Base-by-base conservation (phyloP, 1,284 basidiomycete genomes). In the Tremellales sp. region DNA sequence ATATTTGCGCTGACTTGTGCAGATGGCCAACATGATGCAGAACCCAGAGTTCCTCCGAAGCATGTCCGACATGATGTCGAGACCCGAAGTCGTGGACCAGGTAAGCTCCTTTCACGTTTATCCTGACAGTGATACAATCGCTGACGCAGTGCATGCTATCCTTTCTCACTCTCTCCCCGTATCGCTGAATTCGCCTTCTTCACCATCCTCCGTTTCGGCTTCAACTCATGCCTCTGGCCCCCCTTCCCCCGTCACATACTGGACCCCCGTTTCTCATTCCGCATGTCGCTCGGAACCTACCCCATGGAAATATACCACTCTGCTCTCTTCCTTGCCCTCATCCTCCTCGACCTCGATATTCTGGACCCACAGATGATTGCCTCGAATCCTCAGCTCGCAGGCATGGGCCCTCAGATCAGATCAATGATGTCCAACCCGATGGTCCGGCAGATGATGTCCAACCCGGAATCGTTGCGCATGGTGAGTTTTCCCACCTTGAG, bases 1-100 rank as follows among this genome's bases (percentile, higher is more conserved):
- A 22, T 42, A 27, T 18, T n/a, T 10, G 13, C 28, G 39, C 48
- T 54, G 43, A 57, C 42, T 14, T 14, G 16, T 29, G 22, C 61
- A 90, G 87, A 76, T 92, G 73, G 83, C 87, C 65, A 77, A 76
- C 35, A 84, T 94, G 82, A 80, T 93, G 77, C 82, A 85, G 63
- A 85, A 82, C 32, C 91, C 87, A 1, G 78, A 85, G 54, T 86
- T 89, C 55, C 66, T 88, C 35, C 78, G 84, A 54, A 84, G 59
- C 39, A 69, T 71, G 67, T 56, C 61, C 24, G 66, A 71, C 19
- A 78, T 87, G 71, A 83, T 92, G 78, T 79, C 81, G 5, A 83
- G 88, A 57, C 89, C 89, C 0, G 81, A 80, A 18, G 75, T 95
- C 43, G 74, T 95, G 41, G 92, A 95, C 52, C 88, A 77, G 57